A percentile compares a stretch with the other conserved stretches of the same genome.
Evolutionary conservation across 1,139 yeast species (phyloP).

Genomic region (Blastobotrys malaysiensis): DNA sequence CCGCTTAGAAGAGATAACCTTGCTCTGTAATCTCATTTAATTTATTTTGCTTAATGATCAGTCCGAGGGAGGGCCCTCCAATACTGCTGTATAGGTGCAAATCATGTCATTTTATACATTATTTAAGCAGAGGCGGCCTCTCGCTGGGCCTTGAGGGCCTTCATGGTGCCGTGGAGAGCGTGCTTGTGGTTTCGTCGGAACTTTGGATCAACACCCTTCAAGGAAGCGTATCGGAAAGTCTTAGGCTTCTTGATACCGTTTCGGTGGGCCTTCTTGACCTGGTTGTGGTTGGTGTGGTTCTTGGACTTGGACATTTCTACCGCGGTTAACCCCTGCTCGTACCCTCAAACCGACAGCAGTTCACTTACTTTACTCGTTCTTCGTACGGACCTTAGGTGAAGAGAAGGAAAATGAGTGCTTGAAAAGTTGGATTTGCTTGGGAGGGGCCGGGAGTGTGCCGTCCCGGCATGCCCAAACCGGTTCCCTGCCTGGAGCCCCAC

Average conservation of each 20-base stretch:
- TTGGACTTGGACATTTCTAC: slow-evolving; percentile 86
- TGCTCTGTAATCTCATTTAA: neutral
- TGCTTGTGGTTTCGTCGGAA: slow-evolving; percentile 99
- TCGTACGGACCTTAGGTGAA: neutral
- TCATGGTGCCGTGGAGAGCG: slow-evolving; percentile 97
- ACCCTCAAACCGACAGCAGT: neutral
- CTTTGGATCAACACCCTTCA: slow-evolving; percentile 98
- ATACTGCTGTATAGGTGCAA: neutral
- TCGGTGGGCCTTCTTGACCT: slow-evolving; percentile 99
- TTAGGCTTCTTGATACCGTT: slow-evolving; percentile 99
- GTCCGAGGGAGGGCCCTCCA: neutral
- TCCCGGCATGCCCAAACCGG: no score
- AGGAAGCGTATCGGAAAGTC: slow-evolving; percentile 96
- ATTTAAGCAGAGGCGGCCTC: slow-evolving; percentile 5
- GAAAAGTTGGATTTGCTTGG: neutral
- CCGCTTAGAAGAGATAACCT: neutral
- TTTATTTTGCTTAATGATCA: neutral
- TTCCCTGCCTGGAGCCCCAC: no score
- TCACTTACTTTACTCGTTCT: neutral
- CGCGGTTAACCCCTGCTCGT: neutral
- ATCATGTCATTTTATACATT: slow-evolving; percentile 1
- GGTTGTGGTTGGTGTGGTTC: slow-evolving; percentile 99
- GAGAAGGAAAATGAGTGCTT: neutral
- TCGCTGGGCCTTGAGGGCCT: slow-evolving; percentile 58
- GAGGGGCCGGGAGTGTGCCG: no score